Evolutionary conservation across 2,329 filamentous ascomycete species (phyloP).

Genomic region (Exutisphaerella laricina): DNA sequence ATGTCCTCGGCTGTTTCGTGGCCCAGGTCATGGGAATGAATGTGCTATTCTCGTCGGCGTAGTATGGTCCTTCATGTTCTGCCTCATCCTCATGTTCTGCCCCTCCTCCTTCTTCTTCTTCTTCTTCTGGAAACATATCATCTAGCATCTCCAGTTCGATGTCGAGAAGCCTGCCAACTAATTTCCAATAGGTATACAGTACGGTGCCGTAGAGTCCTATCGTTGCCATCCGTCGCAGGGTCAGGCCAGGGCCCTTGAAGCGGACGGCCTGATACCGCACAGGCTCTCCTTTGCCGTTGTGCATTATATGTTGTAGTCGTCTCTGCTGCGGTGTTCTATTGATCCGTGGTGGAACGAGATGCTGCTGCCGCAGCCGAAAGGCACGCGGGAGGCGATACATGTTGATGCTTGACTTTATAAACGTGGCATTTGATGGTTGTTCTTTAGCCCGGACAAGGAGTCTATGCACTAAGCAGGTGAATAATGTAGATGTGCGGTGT

Average conservation of each 20-base stretch:
- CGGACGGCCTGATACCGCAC: constrained; percentile 36
- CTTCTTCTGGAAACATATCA: no score
- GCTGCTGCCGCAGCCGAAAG: constrained; percentile 27
- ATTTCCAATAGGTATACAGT: constrained; percentile 19
- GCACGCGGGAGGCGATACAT: constrained; percentile 29
- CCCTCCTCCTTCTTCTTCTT: constrained; percentile 18
- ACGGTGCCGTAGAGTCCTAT: constrained; percentile 22
- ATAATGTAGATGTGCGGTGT: constrained; percentile 7
- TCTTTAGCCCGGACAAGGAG: no score
- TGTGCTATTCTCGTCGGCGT: constrained; percentile 34
- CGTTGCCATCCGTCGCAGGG: constrained; percentile 24
- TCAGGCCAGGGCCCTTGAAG: constrained; percentile 36
- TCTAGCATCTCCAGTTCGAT: constrained; percentile 29
- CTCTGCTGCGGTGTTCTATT: constrained; percentile 11
- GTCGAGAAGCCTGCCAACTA: constrained; percentile 25
- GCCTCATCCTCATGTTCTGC: constrained; percentile 26
- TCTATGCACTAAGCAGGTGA: not conserved
- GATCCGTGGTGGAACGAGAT: constrained; percentile 10
- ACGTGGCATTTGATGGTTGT: no score
- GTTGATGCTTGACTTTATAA: no score
- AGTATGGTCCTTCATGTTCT: constrained; percentile 28
- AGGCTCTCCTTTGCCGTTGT: constrained; percentile 20
- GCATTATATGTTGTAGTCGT: constrained; percentile 11
- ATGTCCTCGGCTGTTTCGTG: constrained; percentile 37
- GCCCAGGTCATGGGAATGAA: constrained; percentile 48